These are phyloP conservation scores for Russula virescens DNA, from an alignment of 768 basidiomycete genomes.

Conservation along the genomic window DNA sequence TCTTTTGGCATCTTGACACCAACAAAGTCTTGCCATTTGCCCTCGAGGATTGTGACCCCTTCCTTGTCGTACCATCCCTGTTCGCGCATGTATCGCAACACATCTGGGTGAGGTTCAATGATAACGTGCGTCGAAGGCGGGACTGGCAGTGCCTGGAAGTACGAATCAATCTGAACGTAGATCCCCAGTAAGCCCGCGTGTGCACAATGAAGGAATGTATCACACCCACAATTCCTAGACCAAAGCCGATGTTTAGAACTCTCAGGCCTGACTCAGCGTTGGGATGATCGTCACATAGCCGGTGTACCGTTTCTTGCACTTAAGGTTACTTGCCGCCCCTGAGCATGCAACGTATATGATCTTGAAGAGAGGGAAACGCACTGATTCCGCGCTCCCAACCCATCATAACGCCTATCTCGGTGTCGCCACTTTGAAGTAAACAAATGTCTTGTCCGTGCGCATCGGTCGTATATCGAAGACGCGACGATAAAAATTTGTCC, in stretches of 20 bases:
- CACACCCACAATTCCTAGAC: conserved; percentile 75
- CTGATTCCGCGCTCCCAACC: conserved; percentile 91
- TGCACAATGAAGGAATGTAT: neutral
- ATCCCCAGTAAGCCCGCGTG: neutral
- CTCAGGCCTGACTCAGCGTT: conserved; percentile 44
- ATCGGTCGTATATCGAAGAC: conserved; percentile 63
- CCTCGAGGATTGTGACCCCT: conserved; percentile 76
- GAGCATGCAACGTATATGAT: conserved; percentile 7
- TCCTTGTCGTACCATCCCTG: conserved; percentile 73
- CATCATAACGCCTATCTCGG: conserved; percentile 99
- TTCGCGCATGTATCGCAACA: conserved; percentile 72
- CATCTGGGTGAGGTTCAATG: conserved; percentile 91
- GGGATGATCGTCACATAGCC: conserved; percentile 51
- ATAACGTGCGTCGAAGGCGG: conserved; percentile 76
- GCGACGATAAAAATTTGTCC: conserved; percentile 64
- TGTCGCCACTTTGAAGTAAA: conserved; percentile 51
- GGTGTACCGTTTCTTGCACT: conserved; percentile 75
- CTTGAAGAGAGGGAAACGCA: conserved; percentile 30
- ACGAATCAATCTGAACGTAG: conserved; percentile 62
- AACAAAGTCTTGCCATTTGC: conserved; percentile 91
- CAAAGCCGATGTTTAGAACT: conserved; percentile 90
- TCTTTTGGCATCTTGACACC: conserved; percentile 50
- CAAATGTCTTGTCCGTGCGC: conserved; percentile 79
- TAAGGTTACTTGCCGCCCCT: conserved; percentile 28
- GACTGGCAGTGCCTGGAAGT: conserved; percentile 62